Evolutionary conservation across 805 yeast species (phyloP).

Genomic region (Wickerhamiella dianesei): DNA sequence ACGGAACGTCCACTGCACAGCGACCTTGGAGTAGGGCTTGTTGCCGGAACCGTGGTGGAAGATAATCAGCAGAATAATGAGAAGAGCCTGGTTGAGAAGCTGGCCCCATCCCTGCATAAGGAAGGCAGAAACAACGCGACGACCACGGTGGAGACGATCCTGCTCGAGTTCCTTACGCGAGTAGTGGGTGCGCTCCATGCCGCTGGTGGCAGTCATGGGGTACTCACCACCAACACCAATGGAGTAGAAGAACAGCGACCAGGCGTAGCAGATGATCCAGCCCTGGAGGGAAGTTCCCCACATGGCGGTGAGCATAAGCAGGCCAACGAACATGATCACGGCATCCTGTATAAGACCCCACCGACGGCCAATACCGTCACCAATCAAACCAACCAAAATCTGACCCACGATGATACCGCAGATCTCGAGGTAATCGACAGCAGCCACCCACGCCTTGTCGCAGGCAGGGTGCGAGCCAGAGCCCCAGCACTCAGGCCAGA

Average conservation of each 20-base stretch:
- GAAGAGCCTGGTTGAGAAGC: slow-evolving; percentile 23
- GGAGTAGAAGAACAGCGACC: slow-evolving; percentile 36
- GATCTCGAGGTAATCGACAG: slow-evolving; percentile 27
- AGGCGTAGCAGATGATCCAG: slow-evolving; percentile 38
- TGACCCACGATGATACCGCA: slow-evolving; percentile 49
- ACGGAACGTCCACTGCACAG: slow-evolving; percentile 30
- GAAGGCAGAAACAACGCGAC: slow-evolving; percentile 26
- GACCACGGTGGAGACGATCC: slow-evolving; percentile 29
- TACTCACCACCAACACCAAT: slow-evolving; percentile 55
- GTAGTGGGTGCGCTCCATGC: slow-evolving; percentile 42
- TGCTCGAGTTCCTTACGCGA: slow-evolving; percentile 21
- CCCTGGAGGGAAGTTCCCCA: slow-evolving; percentile 44
- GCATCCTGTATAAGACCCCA: slow-evolving; percentile 49
- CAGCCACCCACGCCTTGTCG: slow-evolving; percentile 25
- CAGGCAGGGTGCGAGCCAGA: slow-evolving; percentile 19
- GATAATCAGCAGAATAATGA: slow-evolving; percentile 18
- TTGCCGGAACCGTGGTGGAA: slow-evolving; percentile 23
- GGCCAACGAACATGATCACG: slow-evolving; percentile 42
- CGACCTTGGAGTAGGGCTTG: slow-evolving; percentile 22
- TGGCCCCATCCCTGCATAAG: slow-evolving; percentile 27
- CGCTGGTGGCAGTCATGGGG: slow-evolving; percentile 49
- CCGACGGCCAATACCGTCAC: slow-evolving; percentile 47
- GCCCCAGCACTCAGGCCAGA: slow-evolving; percentile 29
- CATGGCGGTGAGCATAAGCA: slow-evolving; percentile 44
- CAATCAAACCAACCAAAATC: slow-evolving; percentile 40